Evolutionary conservation across 768 basidiomycete genomes (phyloP), one percentile per base, ranked within the genome.

Genomic region (Trametes cingulata): DNA sequence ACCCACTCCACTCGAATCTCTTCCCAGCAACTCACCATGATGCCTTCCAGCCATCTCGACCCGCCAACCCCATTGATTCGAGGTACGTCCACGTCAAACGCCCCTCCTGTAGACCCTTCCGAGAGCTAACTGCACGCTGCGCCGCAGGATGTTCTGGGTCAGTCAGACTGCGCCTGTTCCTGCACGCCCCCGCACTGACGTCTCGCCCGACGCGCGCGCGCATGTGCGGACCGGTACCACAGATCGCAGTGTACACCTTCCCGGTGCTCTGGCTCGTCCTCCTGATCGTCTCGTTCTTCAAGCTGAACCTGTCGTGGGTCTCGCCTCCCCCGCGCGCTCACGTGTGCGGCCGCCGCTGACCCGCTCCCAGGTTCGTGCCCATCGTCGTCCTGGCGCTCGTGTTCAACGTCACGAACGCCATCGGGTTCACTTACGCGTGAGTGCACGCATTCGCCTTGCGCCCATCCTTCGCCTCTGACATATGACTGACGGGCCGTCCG

Each of bases 381-480:
- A 98, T 98, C 65, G 95, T 98, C 54, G 73, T 88, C 40, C 86
- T 99, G 36, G 97, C 97, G 1, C 80, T 98, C 48, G 90, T 98
- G 37, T 98, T 99, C 83, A 98, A 99, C 73, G 70, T 94, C 52
- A 94, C 93, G 9, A 98, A 98, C 65, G 91, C 88, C n/a, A 79
- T 98, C 52, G 96, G 96, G 12, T 98, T 98, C 77, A 97, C 95
- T 49, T 98, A 93, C 69, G 92, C 90, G 92, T 92, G 73, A 69
- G 87, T 79, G 20, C 56, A 10, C 20, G 9, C n/a, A 39, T 25
- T 15, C 47, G 22, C 39, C 33, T 24, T n/a, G 37, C 50, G 39
- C 46, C 12, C 45, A 22, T 39, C 45, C 25, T 39, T 37, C 40
- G 17, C 37, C 17, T 24, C 39, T 52, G 25, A 17, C 12, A 35